Evolutionary conservation across 805 yeast species (phyloP), one percentile per base, ranked within the genome.

Genomic region (Pichia ethanolica): DNA sequence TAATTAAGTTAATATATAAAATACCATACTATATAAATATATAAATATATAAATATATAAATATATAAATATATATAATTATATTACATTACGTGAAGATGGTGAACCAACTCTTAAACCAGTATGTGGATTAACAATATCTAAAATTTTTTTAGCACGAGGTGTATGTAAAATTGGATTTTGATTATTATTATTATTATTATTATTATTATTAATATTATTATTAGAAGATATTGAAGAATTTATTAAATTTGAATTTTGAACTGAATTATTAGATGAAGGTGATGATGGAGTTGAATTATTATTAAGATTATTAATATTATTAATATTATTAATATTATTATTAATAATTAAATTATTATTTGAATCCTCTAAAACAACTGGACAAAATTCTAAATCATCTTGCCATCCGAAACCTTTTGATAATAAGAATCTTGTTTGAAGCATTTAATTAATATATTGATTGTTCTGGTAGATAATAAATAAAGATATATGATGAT

Each of bases 101-200:
- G 83, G 82, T 14, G 82, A 76, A 5, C 68, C 73, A 25, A 81
- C 73, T 57, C 81, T 72, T 68, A 78, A 59, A 45, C 80, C 81
- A 7, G 84, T 79, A 49, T 70, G 78, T 7, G 86, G 86, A 60
- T 81, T 79, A 48, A 81, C 77, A 48, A 81, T 81, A 56, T 81
- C 85, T 60, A 81, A 67, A 7, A 79, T 78, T 58, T 79, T 81
- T 63, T 74, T 79, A 30, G 73, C 72, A 53, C 86, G 68, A 32
- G 85, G 85, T 1, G 84, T 79, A 46, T 70, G 69, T 1, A 71
- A 70, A 53, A 79, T 67, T 13, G 82, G 80, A 14, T 6, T 7
- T 7, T 6, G 9, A 30, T 6, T 30, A 30, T 6, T 30, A 9
- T 30, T 30, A 30, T 6, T 30, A 30, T 30, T 30, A 30, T 6